Base-by-base conservation (phyloP, 1,139 yeast species). In the Magnusiomyces tetraspermus region DNA sequence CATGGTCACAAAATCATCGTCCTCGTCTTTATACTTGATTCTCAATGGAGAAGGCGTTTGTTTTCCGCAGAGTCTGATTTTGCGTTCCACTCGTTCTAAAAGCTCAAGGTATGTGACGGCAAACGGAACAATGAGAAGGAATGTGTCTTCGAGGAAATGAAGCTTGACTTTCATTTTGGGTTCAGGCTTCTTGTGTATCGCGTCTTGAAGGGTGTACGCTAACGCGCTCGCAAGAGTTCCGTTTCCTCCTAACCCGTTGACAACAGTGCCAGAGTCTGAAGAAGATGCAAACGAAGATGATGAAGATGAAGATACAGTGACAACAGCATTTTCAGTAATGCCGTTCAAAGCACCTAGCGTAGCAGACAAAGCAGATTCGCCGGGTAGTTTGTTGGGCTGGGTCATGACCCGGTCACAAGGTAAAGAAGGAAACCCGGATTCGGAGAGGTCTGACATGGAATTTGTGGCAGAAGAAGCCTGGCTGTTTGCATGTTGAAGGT, bases 21-120 rank as follows among this genome's bases (percentile, higher is more conserved):
- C 98, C 68, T 92, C 98, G 69, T 92, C 98, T 66, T 82, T 83
- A 64, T 89, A 92, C 67, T 84, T 84, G 57, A 92, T 75, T 62
- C 83, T 78, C 43, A 76, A 65, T 40, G 71, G 75, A 49, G 68
- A 65, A 11, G 68, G 65, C 6, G 63, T 59, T 50, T 61, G 65
- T 66, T 71, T 62, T 33, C 74, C 73, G 52, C 76, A 70, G 43
- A 72, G 65, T 30, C 75, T 69, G 56, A 77, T 67, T 59, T 76
- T 76, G 51, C 72, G 70, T 57, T 73, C 72, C 11, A 77, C 72
- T 13, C 73, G 64, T 22, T 63, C 65, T 38, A 64, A 69, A 51
- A 85, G 71, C 48, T 78, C 81, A 28, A 63, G 60, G 62, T 76
- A 85, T 38, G 66, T 70, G 22, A 76, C 71, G 23, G 66, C 67